Evolutionary conservation across 371 early-diverging fungal species (phyloP).

Genomic region (Parasitella parasitica): DNA sequence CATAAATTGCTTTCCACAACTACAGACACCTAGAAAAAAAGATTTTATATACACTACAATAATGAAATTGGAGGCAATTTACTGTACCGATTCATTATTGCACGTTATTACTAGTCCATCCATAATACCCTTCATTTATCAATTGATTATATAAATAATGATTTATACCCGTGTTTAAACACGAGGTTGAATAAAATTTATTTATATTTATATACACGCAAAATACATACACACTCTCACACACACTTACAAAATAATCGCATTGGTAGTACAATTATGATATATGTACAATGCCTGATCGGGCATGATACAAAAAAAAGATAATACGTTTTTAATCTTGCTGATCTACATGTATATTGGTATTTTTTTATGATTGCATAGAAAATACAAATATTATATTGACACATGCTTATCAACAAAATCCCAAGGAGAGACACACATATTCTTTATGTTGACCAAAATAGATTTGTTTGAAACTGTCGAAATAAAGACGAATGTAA

Average conservation of each 20-base stretch:
- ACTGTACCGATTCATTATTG: neutral
- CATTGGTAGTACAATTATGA: neutral
- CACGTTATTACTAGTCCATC: too few relatives aligned
- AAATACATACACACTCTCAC: neutral
- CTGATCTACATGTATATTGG: neutral
- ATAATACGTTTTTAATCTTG: neutral
- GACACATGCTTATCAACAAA: neutral
- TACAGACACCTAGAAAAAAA: too few relatives aligned
- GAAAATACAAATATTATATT: neutral
- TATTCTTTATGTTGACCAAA: neutral
- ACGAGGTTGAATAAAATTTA: neutral
- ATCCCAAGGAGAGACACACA: neutral
- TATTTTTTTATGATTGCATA: neutral
- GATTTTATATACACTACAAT: too few relatives aligned
- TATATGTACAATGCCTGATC: neutral
- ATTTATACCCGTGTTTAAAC: too few relatives aligned
- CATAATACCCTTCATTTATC: neutral
- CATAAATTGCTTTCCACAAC: neutral
- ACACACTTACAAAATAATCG: too few relatives aligned
- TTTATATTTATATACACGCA: neutral
- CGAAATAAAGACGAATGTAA: too few relatives aligned
- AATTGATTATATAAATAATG: neutral
- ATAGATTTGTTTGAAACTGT: neutral
- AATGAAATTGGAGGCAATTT: too few relatives aligned
- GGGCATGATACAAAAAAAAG: neutral